Base-by-base conservation (phyloP, 202 grass and related monocot genomes). In the Schoenoplectus tabernaemontani region DNA sequence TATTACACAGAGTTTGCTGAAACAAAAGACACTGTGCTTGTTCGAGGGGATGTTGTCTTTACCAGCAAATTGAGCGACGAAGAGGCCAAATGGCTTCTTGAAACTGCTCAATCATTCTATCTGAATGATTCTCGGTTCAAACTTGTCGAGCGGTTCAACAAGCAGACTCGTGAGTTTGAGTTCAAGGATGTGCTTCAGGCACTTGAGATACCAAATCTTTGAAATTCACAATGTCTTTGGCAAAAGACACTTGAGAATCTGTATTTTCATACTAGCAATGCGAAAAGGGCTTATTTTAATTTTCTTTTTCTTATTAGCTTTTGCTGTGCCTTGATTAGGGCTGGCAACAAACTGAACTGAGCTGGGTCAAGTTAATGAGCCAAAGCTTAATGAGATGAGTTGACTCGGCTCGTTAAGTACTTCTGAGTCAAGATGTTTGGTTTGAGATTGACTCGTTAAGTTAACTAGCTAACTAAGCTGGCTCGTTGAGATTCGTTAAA, bases 91-190 rank as follows among this genome's bases (percentile, higher is more conserved):
- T 81, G 82, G 81, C 94, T 97, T 84, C 50, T 92, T 38, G 91
- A 92, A 83, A 90, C 84, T 34, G 84, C 89, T 76, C 95, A 94
- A 34, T 92, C 89, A 1, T 98, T 98, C 86, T 98, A 92, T 86
- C 68, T 94, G 78, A 98, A 92, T 38, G 95, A 94, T 77, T 78
- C 75, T 41, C 64, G 89, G 38, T 98, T 94, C 78, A 94, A 84
- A 60, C 87, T 98, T 34, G 86, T 98, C 0, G 91, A 98, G 83
- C 84, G 80, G 26, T 98, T 98, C 89, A 98, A 98, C 81, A 98
- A 90, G 85, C 77, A 89, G 78, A 86, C 95, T 17, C 73, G 82
- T 0, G 91, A 97, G 5, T 97, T 97, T 72, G 94, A 94, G 78
- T 97, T 97, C 63, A 89, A 83, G 79, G 89, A 90, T 67, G 91